A percentile compares a stretch with the other conserved stretches of the same genome.
Evolutionary conservation across 2,329 filamentous ascomycete genomes (phyloP).

Genomic region (Chaetomiaceae sp.): DNA sequence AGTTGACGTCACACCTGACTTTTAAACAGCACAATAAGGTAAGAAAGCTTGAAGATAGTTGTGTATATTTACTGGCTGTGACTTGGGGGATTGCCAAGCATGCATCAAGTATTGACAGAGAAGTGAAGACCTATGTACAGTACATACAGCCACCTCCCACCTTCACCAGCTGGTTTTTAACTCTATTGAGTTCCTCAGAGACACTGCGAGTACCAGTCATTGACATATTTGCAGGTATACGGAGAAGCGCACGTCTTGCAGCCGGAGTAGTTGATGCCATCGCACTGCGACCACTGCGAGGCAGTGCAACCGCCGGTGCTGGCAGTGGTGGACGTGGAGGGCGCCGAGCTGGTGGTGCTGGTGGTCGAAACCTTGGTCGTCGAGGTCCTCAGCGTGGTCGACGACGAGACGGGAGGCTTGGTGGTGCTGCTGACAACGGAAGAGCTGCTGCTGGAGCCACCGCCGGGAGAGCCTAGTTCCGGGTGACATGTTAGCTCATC

Average conservation of each 20-base stretch:
- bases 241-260: slow-evolving; percentile 27
- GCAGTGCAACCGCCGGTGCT: slow-evolving; percentile 21
- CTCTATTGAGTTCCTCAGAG: background rate
- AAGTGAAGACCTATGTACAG: slow-evolving; percentile 11
- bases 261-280: slow-evolving; percentile 26
- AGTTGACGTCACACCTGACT: too few relatives aligned
- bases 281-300: slow-evolving; percentile 28
- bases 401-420: slow-evolving; percentile 3
- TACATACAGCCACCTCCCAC: slow-evolving; percentile 12
- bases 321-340: slow-evolving; percentile 15
- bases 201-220: slow-evolving; percentile 23
- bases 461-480: slow-evolving; percentile 16
- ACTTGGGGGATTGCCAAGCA: background rate
- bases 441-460: slow-evolving; percentile 8
- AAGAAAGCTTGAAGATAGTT: too few relatives aligned
- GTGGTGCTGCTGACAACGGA: slow-evolving; percentile 10
- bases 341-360: slow-evolving; percentile 17
- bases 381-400: slow-evolving; percentile 21
- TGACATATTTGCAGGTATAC: slow-evolving; percentile 27
- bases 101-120: slow-evolving; percentile 22
- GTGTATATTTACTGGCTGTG: background rate
- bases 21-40: background rate
- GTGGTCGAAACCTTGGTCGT: slow-evolving; percentile 13
- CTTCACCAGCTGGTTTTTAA: too few relatives aligned
- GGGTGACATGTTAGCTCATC: background rate